Evolutionary conservation across 257 asterid genomes (phyloP).

Genomic region (Osmanthus fragrans): DNA sequence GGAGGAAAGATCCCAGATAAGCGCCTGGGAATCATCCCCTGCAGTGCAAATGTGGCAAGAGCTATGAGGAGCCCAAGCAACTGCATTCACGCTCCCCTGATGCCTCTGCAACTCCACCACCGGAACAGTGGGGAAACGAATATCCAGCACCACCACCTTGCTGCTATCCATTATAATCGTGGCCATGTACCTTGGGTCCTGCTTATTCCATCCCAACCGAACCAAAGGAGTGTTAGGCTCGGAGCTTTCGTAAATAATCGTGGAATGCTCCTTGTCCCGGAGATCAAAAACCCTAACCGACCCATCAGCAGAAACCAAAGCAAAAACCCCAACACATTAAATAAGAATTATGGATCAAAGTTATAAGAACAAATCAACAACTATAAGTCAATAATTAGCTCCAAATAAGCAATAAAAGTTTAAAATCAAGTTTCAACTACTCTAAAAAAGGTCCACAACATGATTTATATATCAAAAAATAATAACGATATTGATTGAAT

Average conservation of each 20-base stretch:
- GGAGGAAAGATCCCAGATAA: constrained; percentile 91
- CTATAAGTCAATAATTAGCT: no score
- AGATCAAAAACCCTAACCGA: constrained; percentile 95
- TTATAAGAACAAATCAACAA: no score
- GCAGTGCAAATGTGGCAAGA: constrained; percentile 98
- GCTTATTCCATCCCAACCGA: constrained; percentile 93
- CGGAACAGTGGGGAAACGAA: constrained; percentile 85
- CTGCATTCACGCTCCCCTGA: constrained; percentile 91
- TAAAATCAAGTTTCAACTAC: no score
- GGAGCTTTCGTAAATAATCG: constrained; percentile 91
- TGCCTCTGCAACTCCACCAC: constrained; percentile 96
- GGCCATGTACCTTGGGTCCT: constrained; percentile 99
- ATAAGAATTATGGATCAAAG: no score
- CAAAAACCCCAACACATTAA: constrained; percentile 95
- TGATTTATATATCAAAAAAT: no score
- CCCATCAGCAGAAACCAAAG: constrained; percentile 93
- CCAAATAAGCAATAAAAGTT: no score
- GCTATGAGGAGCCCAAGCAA: constrained; percentile 99
- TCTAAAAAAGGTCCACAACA: no score
- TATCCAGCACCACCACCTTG: constrained; percentile 89
- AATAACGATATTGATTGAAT: no score
- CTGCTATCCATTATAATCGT: constrained; percentile 92
- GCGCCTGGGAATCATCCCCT: constrained; percentile 94
- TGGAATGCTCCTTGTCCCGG: constrained; percentile 94
- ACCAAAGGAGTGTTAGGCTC: constrained; percentile 92